Evolutionary conservation across 345 rosid genomes (phyloP).

Genomic region (Combretum micranthum): DNA sequence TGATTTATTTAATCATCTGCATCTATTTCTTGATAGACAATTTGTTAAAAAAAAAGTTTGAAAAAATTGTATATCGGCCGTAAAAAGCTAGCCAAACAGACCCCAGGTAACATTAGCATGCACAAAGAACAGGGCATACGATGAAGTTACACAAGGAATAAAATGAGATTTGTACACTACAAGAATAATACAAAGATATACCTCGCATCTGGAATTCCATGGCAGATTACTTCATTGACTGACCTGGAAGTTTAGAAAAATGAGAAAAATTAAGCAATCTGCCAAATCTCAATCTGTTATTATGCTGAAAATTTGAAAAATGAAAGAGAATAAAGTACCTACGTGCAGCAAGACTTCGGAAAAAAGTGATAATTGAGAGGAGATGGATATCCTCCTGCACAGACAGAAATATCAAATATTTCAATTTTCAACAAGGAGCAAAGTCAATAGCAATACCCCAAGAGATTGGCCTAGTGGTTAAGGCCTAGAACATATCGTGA

Average conservation of each 20-base stretch:
- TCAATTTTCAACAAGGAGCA: too few relatives aligned
- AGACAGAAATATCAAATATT: constrained; percentile 1
- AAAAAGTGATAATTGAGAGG: constrained; percentile 92
- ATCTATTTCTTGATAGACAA: too few relatives aligned
- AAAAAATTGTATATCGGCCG: too few relatives aligned
- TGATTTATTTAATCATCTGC: too few relatives aligned
- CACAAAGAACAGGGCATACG: not conserved
- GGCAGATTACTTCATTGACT: constrained; percentile 96
- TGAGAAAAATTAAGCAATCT: constrained; percentile 10
- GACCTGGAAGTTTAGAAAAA: constrained; percentile 52
- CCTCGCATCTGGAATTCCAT: constrained; percentile 99
- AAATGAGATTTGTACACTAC: not conserved
- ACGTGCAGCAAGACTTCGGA: constrained; percentile 99
- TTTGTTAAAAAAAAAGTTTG: too few relatives aligned
- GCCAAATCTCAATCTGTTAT: not conserved
- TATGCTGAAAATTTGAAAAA: constrained; percentile 1
- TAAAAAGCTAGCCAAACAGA: too few relatives aligned
- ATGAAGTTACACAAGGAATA: not conserved
- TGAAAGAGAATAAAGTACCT: constrained; percentile 44
- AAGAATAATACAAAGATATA: constrained; percentile 12
- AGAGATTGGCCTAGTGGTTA: too few relatives aligned
- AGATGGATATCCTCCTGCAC: constrained; percentile 94
- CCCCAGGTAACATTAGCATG: too few relatives aligned
- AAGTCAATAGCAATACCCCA: too few relatives aligned
- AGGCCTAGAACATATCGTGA: too few relatives aligned